Base-by-base conservation (phyloP, 176 grass and related monocot genomes). In the Raddia distichophylla region DNA sequence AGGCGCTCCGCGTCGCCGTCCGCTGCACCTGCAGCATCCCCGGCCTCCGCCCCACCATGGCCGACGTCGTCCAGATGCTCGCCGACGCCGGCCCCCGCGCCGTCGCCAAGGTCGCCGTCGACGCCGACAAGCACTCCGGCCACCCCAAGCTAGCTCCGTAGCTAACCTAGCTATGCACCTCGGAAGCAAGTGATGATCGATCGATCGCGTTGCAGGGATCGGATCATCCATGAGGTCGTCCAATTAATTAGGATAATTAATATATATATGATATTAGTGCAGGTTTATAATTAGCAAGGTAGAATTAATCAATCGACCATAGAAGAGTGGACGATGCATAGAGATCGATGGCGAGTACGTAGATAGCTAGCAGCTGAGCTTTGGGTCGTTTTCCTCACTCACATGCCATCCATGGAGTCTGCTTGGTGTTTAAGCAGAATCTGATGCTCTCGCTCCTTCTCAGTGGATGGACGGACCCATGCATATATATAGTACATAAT, bases 351-450 rank as follows among this genome's bases (percentile, higher is more conserved):
- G 85, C 15, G 52, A 53, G 34, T 50, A 27, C 27, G 27, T 27
- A 65, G 63, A 64, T 49, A 65, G 77, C 19, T 55, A 62, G 59
- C 53, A 78, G 67, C 32, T 62, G 32, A 40, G 43, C 68, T 72
- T 74, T 64, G 59, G 54, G 76, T 75, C 77, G 10, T 87, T 87
- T 82, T 83, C 62, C 7, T 56, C 81, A 87, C 32, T 64, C 73
- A 69, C 8, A 45, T 14, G 37, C 37, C 37, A 40, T 40, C 37
- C 37, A 68, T 6, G 3, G 3, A 12, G 75, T 4, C 86, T 64
- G 96, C 93, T 93, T 99, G 88, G 84, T 95, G 86, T 87, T 93
- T 85, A 99, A 91, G 96, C 93, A 99, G 96, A 92, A 99, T 99
- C 96, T 90, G 91, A 88, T 99, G 75, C 96, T 79, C 96, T 79